Conservation (phyloP, 78 protist species). For the Andalucia godoyi region DNA sequence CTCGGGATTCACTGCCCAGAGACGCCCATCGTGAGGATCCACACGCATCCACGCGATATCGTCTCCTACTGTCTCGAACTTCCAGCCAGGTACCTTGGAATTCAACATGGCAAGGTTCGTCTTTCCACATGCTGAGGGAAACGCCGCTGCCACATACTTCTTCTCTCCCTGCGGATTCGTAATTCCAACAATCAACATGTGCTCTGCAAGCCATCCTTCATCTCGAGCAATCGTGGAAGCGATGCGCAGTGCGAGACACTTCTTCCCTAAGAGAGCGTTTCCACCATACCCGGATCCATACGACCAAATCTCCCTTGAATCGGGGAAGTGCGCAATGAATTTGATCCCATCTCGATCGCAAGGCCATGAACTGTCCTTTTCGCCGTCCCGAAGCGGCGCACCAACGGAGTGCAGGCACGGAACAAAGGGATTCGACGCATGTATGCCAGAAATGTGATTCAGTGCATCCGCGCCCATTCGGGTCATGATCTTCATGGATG, state of each 20-base stretch:
- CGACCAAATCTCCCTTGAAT: constrained; percentile 36
- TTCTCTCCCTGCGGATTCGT: constrained; percentile 23
- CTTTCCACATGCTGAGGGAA: constrained; percentile 91
- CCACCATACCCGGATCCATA: constrained; percentile 85
- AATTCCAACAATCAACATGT: constrained; percentile 71
- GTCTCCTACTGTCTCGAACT: constrained; percentile 71
- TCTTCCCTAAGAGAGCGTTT: constrained; percentile 86
- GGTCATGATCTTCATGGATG: constrained; percentile 75
- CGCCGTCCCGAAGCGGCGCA: constrained; percentile 43
- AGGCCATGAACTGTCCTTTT: constrained; percentile 70
- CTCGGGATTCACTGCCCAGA: constrained; percentile 82
- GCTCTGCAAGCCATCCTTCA: constrained; percentile 90
- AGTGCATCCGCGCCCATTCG: constrained; percentile 45
- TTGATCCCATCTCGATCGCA: too few species aligned
- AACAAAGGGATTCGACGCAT: constrained; percentile 20
- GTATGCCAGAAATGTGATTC: not conserved
- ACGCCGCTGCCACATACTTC: constrained; percentile 72
- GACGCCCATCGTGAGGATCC: constrained; percentile 37
- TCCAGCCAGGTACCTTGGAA: constrained; percentile 56
- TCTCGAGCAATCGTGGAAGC: constrained; percentile 58
- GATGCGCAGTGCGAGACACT: constrained; percentile 81
- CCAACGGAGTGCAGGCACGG: constrained; percentile 74
- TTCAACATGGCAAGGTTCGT: constrained; percentile 74
- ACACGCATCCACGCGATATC: constrained; percentile 80
- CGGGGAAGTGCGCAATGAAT: constrained; percentile 72